Evolutionary conservation across 1,139 yeast species (phyloP).

Genomic region (Debaryomyces coudertii): DNA sequence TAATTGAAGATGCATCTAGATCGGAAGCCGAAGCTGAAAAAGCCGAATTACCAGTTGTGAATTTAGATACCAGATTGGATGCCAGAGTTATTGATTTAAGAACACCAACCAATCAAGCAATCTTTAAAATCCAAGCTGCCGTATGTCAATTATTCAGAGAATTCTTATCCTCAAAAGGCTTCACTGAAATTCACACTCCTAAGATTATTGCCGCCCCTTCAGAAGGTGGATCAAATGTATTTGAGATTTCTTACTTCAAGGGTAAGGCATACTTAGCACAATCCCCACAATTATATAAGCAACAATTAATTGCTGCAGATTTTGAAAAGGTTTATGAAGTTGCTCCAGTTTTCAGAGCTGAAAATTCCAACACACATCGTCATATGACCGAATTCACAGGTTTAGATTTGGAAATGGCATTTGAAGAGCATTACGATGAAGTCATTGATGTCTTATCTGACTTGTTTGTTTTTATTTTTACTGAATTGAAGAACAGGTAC

Average conservation of each 20-base stretch:
- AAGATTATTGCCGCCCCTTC: constrained; percentile 93
- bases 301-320: constrained; percentile 96
- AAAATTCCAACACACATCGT: constrained; percentile 97
- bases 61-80: constrained; percentile 94
- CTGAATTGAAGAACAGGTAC: constrained; percentile 77
- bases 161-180: constrained; percentile 66
- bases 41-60: constrained; percentile 88
- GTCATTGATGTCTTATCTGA: constrained; percentile 83
- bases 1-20: constrained; percentile 95
- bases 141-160: constrained; percentile 89
- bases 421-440: constrained; percentile 97
- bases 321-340: constrained; percentile 94
- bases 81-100: constrained; percentile 94
- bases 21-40: constrained; percentile 95
- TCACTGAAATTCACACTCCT: constrained; percentile 94
- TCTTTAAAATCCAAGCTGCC: constrained; percentile 90
- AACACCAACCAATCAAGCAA: constrained; percentile 96
- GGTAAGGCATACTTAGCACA: constrained; percentile 93
- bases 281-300: constrained; percentile 97
- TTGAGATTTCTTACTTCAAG: constrained; percentile 90
- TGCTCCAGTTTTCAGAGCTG: constrained; percentile 99
- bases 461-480: constrained; percentile 84
- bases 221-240: constrained; percentile 97
- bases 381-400: constrained; percentile 99
- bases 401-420: constrained; percentile 95